Percentiles rank a stretch among this genome's conserved stretches.
Evolutionary conservation across 2,329 filamentous ascomycete genomes (phyloP).

Genomic region (Curvularia sp.): DNA sequence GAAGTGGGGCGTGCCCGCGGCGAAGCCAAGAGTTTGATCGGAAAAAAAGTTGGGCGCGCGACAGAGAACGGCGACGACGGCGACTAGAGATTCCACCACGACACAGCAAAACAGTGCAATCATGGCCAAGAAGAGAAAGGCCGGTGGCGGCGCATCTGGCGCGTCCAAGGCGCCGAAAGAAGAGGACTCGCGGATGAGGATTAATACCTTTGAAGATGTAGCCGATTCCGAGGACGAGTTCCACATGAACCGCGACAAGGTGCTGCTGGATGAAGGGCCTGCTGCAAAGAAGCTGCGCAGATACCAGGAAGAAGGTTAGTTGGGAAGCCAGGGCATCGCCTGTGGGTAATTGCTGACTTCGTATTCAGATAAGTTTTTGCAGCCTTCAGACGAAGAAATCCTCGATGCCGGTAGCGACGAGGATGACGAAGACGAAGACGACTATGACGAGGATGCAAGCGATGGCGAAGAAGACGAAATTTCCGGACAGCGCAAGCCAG

Average conservation of each 20-base stretch:
- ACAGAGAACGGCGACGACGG: conserved; percentile 9
- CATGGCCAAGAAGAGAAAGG: conserved; percentile 73
- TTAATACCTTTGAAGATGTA: conserved; percentile 77
- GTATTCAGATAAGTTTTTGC: conserved; percentile 61
- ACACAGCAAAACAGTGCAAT: conserved; percentile 8
- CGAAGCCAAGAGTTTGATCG: conserved; percentile 39
- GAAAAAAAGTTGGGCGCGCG: conserved; percentile 33
- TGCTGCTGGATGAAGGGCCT: conserved; percentile 82
- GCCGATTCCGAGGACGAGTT: conserved; percentile 96
- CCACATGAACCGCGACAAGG: conserved; percentile 82
- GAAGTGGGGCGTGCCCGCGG: conserved; percentile 20
- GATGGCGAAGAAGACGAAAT: conserved; percentile 43
- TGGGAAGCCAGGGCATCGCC: conserved; percentile 6
- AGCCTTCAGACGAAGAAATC: conserved; percentile 69
- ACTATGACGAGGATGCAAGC: conserved; percentile 49
- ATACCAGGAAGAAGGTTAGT: conserved; percentile 68
- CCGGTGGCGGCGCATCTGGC: conserved; percentile 56
- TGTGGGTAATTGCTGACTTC: conserved; percentile 9
- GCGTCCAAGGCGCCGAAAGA: conserved; percentile 45
- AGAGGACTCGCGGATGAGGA: conserved; percentile 62
- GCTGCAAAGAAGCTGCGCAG: conserved; percentile 78
- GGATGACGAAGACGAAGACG: conserved; percentile 50
- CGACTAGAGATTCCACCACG: conserved; percentile 10
- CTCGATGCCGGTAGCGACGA: conserved; percentile 58
- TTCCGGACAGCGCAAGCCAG: conserved; percentile 38